Evolutionary conservation across 768 basidiomycete species (phyloP), one percentile per base, ranked within the genome.

Genomic region (Kondoa subrosea): DNA sequence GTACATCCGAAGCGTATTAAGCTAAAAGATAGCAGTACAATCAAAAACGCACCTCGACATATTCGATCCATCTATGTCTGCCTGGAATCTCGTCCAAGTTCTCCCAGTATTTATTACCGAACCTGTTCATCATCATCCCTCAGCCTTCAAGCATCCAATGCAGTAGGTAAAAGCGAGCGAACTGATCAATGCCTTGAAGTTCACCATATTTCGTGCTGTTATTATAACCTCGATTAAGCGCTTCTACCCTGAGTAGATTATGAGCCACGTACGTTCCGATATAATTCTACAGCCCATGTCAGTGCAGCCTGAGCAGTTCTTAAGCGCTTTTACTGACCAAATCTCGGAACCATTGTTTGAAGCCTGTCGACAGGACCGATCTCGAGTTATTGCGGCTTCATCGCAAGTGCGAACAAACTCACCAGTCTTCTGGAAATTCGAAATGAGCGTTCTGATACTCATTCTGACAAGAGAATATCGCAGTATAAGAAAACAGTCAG

Each of bases 41-140:
- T 8, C 1, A 25, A 29, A 56, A 31, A 65, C 81, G 68, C 70
- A 89, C 88, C 80, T 93, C 90, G 17, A 86, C 82, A 74, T 82
- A 89, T 79, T 96, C 93, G 57, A 96, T 85, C 92, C 92, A 97
- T 78, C 92, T 84, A 76, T 95, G 91, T 73, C 92, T 88, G 74
- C 92, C 91, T 89, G 76, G 59, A 29, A 61, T 72, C 34, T 68
- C 34, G 56, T 68, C 58, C 64, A 34, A 65, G 78, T 97, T 95
- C 81, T 97, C 90, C 73, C 83, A 96, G 78, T 91, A 97, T 69
- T 82, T 82, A 82, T 97, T 50, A 21, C 40, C 40, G 40, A 50
- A 50, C 21, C 40, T 50, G 8, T 8, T n/a, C n/a, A n/a, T n/a
- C n/a, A n/a, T n/a, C n/a, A n/a, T n/a, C n/a, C n/a, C n/a, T 8